phyloP scores from a whole-genome alignment of 495 filamentous ascomycete genomes.

The Hypoxylon fuscum region DNA sequence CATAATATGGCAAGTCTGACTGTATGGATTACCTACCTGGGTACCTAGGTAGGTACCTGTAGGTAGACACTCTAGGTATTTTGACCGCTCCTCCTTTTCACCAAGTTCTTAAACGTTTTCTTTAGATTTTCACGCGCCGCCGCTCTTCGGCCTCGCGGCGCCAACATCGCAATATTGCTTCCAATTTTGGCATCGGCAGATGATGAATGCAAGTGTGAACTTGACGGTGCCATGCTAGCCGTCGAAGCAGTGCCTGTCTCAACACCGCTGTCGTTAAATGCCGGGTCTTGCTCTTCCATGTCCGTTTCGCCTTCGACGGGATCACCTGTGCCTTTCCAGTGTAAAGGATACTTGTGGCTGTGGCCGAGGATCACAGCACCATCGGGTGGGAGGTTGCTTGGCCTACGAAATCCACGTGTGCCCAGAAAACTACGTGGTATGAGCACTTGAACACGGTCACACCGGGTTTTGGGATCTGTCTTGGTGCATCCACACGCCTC shows the following conservation, averaged over 20 bases:
- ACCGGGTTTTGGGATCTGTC: not conserved
- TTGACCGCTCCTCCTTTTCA: too few species aligned
- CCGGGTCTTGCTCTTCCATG: not conserved
- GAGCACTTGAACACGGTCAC: constrained; percentile 30
- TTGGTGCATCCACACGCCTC: constrained; percentile 26
- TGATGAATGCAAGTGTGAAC: not conserved
- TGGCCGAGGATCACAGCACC: constrained; percentile 33
- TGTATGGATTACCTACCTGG: too few species aligned
- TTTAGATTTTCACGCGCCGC: too few species aligned
- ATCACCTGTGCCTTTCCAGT: constrained; percentile 13
- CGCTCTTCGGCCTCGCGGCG: not conserved
- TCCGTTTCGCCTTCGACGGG: constrained; percentile 2
- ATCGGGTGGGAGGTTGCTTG: not conserved
- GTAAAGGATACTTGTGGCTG: constrained; percentile 11
- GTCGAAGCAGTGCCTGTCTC: not conserved
- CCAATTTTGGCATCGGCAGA: not conserved
- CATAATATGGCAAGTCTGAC: too few species aligned
- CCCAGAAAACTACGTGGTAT: constrained; percentile 3
- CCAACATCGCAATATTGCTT: not conserved
- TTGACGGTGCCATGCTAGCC: not conserved
- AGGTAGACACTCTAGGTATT: too few species aligned
- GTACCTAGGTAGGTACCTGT: too few species aligned
- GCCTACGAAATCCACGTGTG: not conserved
- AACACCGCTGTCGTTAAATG: constrained; percentile 1
- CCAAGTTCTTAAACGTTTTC: too few species aligned